Evolutionary conservation across 2,329 filamentous ascomycete species (phyloP).

Genomic region (Apiospora aurea): DNA sequence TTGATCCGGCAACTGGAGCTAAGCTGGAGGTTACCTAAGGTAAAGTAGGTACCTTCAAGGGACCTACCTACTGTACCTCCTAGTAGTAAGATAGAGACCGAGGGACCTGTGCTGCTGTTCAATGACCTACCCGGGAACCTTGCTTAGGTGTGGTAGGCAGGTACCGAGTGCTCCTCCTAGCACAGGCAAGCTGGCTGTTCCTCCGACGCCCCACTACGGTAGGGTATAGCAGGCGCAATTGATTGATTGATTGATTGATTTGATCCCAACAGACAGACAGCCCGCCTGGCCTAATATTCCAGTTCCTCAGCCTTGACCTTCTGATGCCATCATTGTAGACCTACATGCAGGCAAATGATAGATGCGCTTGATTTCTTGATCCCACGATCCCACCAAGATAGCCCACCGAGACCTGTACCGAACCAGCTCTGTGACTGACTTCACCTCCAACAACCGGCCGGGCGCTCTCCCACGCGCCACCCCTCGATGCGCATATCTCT

Average conservation of each 20-base stretch:
- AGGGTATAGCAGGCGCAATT: not conserved
- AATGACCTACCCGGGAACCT: not conserved
- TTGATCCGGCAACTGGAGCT: not conserved
- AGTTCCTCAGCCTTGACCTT: slow-evolving; percentile 9
- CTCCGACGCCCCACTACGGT: not conserved
- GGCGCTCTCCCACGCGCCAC: not conserved
- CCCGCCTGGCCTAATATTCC: not conserved
- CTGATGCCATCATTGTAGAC: not conserved
- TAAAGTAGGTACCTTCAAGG: no score
- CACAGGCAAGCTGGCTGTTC: not conserved
- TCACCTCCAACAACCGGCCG: no score
- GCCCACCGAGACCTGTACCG: not conserved
- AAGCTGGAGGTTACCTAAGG: not conserved
- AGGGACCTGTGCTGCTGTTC: not conserved
- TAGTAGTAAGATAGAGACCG: no score
- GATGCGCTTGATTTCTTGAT: not conserved
- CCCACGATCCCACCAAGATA: not conserved
- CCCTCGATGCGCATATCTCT: not conserved
- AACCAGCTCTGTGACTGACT: not conserved
- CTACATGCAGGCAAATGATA: not conserved
- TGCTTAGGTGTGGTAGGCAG: not conserved
- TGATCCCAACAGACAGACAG: not conserved
- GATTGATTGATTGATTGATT: not conserved
- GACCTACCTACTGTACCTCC: no score
- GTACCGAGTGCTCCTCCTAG: no score